Evolutionary conservation across 2,329 filamentous ascomycete genomes (phyloP).

Genomic region (Nothophoma quercina): DNA sequence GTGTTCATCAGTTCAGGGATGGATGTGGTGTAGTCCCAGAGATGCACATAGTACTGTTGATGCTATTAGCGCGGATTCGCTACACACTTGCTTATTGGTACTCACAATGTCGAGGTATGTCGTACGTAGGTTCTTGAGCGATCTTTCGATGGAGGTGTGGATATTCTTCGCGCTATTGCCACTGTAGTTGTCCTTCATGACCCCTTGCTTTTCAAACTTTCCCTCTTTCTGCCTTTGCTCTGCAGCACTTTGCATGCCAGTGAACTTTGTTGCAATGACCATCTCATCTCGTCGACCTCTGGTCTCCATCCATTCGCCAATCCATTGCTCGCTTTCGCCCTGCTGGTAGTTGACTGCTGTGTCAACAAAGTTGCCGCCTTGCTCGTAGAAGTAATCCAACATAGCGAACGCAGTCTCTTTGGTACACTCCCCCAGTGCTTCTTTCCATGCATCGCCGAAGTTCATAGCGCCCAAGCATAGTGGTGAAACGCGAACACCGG

Average conservation of each 20-base stretch:
- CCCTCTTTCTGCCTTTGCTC: conserved; percentile 12
- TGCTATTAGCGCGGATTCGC: conserved; percentile 39
- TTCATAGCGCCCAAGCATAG: conserved; percentile 61
- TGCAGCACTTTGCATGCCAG: conserved; percentile 12
- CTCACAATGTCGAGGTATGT: conserved; percentile 66
- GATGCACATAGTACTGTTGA: conserved; percentile 43
- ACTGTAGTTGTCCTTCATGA: conserved; percentile 32
- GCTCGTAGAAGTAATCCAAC: conserved; percentile 70
- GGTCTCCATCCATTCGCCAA: conserved; percentile 54
- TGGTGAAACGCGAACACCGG: conserved; percentile 59
- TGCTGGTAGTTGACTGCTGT: conserved; percentile 57
- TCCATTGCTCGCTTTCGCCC: conserved; percentile 52
- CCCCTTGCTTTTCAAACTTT: conserved; percentile 11
- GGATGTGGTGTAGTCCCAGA: conserved; percentile 53
- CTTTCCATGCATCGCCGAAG: conserved; percentile 57
- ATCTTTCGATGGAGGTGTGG: conserved; percentile 27
- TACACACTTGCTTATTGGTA: conserved; percentile 37
- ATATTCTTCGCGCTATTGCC: conserved; percentile 39
- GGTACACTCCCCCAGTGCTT: conserved; percentile 57
- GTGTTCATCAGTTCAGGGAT: conserved; percentile 55
- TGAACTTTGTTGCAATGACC: conserved; percentile 52
- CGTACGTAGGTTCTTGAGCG: conserved; percentile 56
- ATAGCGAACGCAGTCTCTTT: conserved; percentile 70
- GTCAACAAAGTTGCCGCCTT: conserved; percentile 77
- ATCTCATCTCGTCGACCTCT: conserved; percentile 50